A percentile compares a stretch with the other conserved stretches of the same genome.
Evolutionary conservation across 192 early-diverging fungal genomes (phyloP).

Genomic region (Funneliformis geosporum): DNA sequence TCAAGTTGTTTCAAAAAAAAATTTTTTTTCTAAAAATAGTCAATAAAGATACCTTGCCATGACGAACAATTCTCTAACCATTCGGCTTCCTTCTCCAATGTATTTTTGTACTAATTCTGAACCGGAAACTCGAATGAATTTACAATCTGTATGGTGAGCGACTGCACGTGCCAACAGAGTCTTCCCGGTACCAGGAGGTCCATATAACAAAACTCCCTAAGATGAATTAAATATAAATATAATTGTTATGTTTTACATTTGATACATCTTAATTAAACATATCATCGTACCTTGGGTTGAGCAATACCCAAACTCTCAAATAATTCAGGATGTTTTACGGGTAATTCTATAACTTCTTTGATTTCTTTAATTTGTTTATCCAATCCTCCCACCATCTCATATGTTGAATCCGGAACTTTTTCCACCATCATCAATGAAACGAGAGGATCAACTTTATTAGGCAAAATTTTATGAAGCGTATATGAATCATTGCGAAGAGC

Average conservation of each 20-base stretch:
- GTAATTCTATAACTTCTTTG: slow-evolving; percentile 99
- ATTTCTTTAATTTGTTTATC: slow-evolving; percentile 99
- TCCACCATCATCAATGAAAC: slow-evolving; percentile 99
- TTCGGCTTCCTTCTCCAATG: slow-evolving; percentile 89
- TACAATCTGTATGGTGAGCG: slow-evolving; percentile 91
- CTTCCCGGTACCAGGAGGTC: slow-evolving; percentile 88
- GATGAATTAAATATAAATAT: slow-evolving; percentile 10
- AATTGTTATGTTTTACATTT: no score
- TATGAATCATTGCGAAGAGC: slow-evolving; percentile 92
- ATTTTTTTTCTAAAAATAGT: background rate
- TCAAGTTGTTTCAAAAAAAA: background rate
- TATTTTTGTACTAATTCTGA: slow-evolving; percentile 92
- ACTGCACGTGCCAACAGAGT: slow-evolving; percentile 87
- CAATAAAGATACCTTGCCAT: slow-evolving; percentile 66
- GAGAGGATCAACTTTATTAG: slow-evolving; percentile 98
- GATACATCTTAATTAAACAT: background rate
- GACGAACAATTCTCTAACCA: slow-evolving; percentile 89
- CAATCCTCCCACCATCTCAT: slow-evolving; percentile 98
- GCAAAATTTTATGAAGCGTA: slow-evolving; percentile 91
- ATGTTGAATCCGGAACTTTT: slow-evolving; percentile 99
- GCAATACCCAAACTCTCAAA: slow-evolving; percentile 98
- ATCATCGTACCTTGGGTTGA: slow-evolving; percentile 79
- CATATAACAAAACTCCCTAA: slow-evolving; percentile 88
- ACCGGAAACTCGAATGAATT: slow-evolving; percentile 88
- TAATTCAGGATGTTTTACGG: slow-evolving; percentile 98